These are phyloP conservation scores for Allium fistulosum DNA, from an alignment of 106 monocot genomes.

Conservation along the genomic window DNA sequence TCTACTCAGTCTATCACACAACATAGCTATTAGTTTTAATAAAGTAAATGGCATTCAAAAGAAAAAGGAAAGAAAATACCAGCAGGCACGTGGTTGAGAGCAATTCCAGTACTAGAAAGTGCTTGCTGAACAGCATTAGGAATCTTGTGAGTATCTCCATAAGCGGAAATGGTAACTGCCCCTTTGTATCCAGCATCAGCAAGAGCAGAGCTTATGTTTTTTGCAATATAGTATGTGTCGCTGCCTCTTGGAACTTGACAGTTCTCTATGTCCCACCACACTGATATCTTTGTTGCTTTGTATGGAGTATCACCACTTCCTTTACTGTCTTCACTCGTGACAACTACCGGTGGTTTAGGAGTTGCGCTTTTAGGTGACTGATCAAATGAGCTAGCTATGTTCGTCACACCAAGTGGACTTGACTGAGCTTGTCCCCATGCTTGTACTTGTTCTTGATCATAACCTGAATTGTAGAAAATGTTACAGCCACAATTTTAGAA, in stretches of 20 bases:
- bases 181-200: constrained; percentile 42
- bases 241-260: constrained; percentile 47
- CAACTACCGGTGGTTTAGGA: too few relatives aligned
- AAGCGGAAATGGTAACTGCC: constrained; percentile 50
- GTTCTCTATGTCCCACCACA: constrained; percentile 94
- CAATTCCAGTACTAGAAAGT: constrained; percentile 65
- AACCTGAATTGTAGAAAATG: too few relatives aligned
- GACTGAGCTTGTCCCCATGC: too few relatives aligned
- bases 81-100: constrained; percentile 71
- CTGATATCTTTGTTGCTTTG: constrained; percentile 50
- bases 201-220: constrained; percentile 60
- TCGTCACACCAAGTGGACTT: too few relatives aligned
- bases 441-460: too few relatives aligned
- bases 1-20: too few relatives aligned
- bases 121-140: constrained; percentile 32
- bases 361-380: too few relatives aligned
- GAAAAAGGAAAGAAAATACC: constrained; percentile 16
- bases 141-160: constrained; percentile 45
- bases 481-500: too few relatives aligned
- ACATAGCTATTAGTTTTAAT: too few relatives aligned
- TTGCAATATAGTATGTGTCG: constrained; percentile 53
- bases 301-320: constrained; percentile 19
- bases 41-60: too few relatives aligned
- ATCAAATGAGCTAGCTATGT: too few relatives aligned
- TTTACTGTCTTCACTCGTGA: not conserved